Evolutionary conservation across 768 basidiomycete species (phyloP).

Genomic region (Trametes maxima): DNA sequence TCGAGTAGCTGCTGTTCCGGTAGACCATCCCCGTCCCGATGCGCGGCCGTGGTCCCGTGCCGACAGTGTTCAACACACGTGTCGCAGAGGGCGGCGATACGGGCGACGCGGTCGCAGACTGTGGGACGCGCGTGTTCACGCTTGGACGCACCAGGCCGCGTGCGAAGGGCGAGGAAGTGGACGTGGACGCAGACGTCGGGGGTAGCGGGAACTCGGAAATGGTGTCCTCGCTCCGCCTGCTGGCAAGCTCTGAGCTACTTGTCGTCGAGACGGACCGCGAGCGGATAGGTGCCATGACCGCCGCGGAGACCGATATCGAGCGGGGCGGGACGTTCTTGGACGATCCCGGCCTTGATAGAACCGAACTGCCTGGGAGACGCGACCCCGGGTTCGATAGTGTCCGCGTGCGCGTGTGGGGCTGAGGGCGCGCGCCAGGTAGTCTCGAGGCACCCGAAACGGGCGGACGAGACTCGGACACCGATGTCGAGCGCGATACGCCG

Average conservation of each 20-base stretch:
- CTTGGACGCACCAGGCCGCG: not conserved
- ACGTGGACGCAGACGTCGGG: not conserved
- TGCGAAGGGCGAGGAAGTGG: not conserved
- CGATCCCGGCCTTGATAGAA: not conserved
- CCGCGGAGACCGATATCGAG: conserved; percentile 4
- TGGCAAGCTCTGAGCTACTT: not conserved
- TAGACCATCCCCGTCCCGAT: conserved; percentile 74
- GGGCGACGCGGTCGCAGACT: not conserved
- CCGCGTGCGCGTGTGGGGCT: conserved; percentile 9
- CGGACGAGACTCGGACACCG: conserved; percentile 10
- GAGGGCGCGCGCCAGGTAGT: not conserved
- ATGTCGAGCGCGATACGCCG: conserved; percentile 12
- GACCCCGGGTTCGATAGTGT: conserved; percentile 21
- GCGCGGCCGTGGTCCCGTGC: conserved; percentile 40
- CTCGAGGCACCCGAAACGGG: conserved; percentile 9
- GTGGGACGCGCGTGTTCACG: conserved; percentile 10
- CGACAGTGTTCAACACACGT: conserved; percentile 21
- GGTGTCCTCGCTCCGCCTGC: conserved; percentile 4
- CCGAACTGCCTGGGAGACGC: not conserved
- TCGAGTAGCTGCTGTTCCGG: conserved; percentile 33
- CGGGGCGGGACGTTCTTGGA: conserved; percentile 13
- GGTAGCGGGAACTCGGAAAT: conserved; percentile 16
- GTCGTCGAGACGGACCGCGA: conserved; percentile 5
- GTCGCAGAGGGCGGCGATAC: conserved; percentile 12
- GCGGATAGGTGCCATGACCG: conserved; percentile 16